phyloP scores from a whole-genome alignment of 2,329 filamentous ascomycete species.

The Mycosphaerelloides madeirae region DNA sequence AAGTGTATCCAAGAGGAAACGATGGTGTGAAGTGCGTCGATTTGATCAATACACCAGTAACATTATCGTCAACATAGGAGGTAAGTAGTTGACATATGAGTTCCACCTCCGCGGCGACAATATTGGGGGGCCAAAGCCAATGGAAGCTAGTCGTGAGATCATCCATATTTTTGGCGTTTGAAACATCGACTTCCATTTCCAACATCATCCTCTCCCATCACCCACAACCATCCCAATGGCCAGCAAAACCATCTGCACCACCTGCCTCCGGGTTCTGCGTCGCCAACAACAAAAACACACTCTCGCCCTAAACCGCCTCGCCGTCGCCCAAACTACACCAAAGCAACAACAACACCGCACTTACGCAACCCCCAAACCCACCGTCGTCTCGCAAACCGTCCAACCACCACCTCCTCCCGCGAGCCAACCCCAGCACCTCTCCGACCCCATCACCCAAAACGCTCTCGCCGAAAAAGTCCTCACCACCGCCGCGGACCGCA shows the following conservation, averaged over 20 bases:
- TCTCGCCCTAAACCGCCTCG: too few species aligned
- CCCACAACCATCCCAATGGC: slow-evolving; percentile 15
- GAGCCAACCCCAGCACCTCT: slow-evolving; percentile 2
- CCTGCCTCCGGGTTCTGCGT: slow-evolving; percentile 22
- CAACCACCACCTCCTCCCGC: background rate
- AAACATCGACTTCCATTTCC: background rate
- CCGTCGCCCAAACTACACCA: too few species aligned
- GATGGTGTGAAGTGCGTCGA: too few species aligned
- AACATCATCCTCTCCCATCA: background rate
- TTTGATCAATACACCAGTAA: too few species aligned
- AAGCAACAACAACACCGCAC: too few species aligned
- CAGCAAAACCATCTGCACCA: slow-evolving; percentile 20
- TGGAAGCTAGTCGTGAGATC: slow-evolving; percentile 6
- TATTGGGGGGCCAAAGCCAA: too few species aligned
- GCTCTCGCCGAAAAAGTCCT: slow-evolving; percentile 7
- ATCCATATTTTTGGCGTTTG: background rate
- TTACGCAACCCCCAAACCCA: too few species aligned
- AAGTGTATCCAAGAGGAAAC: too few species aligned
- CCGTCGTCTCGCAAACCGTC: too few species aligned
- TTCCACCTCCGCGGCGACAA: too few species aligned
- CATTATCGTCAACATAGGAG: too few species aligned
- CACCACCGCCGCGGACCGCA: slow-evolving; percentile 21
- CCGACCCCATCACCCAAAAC: slow-evolving; percentile 3
- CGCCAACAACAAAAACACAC: slow-evolving; percentile 1
- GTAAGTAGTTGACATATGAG: too few species aligned